Percentiles rank a stretch among this genome's conserved stretches.
Conservation (phyloP, 2,329 filamentous ascomycete genomes). For the Colletotrichum ledebouriae region DNA sequence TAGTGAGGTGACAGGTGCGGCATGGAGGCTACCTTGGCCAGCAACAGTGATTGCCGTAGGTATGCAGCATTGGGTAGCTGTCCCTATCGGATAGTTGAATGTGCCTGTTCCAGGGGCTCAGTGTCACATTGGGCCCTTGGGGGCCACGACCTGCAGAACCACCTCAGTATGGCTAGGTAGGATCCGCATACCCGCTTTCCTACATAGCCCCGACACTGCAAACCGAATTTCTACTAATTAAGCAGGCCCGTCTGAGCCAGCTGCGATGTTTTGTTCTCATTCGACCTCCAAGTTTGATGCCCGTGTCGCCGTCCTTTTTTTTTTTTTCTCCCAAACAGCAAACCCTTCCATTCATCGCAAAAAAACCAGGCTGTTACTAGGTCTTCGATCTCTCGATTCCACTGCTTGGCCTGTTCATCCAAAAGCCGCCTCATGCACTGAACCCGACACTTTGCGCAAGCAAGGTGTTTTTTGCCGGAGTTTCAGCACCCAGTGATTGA, state of each 20-base stretch:
- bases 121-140: conserved; percentile 1
- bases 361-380: conserved; percentile 6
- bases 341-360: conserved; percentile 19
- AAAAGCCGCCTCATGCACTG: conserved; percentile 31
- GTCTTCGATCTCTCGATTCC: conserved; percentile 13
- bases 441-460: conserved; percentile 30
- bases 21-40: conserved; percentile 31
- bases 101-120: background rate
- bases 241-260: conserved; percentile 25
- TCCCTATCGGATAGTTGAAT: conserved; percentile 38
- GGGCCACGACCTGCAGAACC: background rate
- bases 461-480: conserved; percentile 38
- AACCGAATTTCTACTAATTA: conserved; percentile 10
- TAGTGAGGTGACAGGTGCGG: conserved; percentile 2
- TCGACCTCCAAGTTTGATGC: conserved; percentile 21
- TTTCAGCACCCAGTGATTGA: conserved; percentile 33
- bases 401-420: conserved; percentile 8
- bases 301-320: conserved; percentile 6
- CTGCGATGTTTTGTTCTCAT: conserved; percentile 35
- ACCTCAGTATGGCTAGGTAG: conserved; percentile 1
- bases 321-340: background rate
- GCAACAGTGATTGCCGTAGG: conserved; percentile 36
- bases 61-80: conserved; percentile 20
- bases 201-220: conserved; percentile 18
- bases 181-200: background rate